Evolutionary conservation across 2,329 filamentous ascomycete species (phyloP).

Genomic region (Aphanocladium album): DNA sequence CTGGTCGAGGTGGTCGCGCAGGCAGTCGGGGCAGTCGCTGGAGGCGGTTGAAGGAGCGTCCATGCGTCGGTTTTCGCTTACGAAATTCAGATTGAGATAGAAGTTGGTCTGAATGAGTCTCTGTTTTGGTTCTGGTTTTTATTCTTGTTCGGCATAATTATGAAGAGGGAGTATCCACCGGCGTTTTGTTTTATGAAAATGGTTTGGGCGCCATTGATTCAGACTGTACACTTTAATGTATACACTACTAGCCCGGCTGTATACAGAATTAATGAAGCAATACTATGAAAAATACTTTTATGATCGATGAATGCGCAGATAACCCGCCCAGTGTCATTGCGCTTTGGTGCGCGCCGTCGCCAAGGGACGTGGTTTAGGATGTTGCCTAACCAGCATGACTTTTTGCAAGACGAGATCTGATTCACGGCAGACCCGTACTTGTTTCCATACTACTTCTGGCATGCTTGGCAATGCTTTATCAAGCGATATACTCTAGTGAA

Average conservation of each 20-base stretch:
- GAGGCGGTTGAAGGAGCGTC: not conserved
- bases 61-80: not conserved
- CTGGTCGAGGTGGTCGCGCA: constrained; percentile 1
- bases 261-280: not conserved
- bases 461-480: too few species aligned
- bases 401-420: too few species aligned
- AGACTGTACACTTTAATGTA: not conserved
- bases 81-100: not conserved
- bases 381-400: too few species aligned
- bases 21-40: not conserved
- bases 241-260: not conserved
- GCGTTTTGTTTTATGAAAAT: not conserved
- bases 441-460: too few species aligned
- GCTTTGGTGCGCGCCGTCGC: too few species aligned
- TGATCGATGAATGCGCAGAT: too few species aligned
- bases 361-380: too few species aligned
- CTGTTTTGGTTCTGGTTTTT: not conserved
- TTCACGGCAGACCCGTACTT: too few species aligned
- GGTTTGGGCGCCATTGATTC: not conserved
- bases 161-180: not conserved
- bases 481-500: too few species aligned
- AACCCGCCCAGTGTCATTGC: too few species aligned
- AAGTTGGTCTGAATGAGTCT: not conserved
- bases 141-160: not conserved
- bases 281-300: too few species aligned